Percentiles rank a stretch among this genome's conserved stretches.
phyloP scores from a whole-genome alignment of 192 early-diverging fungal genomes.

The Coemansia sp. region DNA sequence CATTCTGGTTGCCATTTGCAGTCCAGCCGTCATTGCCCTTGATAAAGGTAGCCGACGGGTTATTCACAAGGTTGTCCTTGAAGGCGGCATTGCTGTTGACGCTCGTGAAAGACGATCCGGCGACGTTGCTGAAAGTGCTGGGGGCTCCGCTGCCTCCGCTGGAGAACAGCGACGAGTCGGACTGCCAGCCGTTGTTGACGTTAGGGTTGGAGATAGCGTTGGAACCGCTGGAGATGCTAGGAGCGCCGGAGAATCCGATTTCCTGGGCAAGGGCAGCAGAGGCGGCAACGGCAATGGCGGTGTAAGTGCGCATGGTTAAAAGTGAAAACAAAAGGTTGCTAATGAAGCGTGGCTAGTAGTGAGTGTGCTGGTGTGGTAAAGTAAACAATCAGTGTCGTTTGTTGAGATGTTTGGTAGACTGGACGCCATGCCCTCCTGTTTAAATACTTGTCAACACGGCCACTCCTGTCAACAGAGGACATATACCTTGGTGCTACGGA shows the following conservation, averaged over 20 bases:
- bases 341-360: neutral
- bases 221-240: constrained; percentile 33
- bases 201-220: constrained; percentile 50
- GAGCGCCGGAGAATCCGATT: constrained; percentile 38
- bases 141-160: constrained; percentile 12
- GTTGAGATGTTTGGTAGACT: neutral
- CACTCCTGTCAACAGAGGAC: neutral
- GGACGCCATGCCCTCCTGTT: neutral
- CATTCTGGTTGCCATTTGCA: constrained; percentile 47
- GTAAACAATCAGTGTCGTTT: neutral
- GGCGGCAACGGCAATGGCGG: constrained; percentile 34
- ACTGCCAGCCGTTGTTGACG: constrained; percentile 52
- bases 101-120: constrained; percentile 42
- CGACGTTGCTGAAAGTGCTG: constrained; percentile 45
- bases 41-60: constrained; percentile 33
- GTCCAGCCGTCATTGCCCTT: constrained; percentile 53
- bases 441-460: neutral
- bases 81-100: constrained; percentile 44
- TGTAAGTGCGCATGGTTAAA: constrained; percentile 37
- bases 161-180: constrained; percentile 31
- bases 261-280: constrained; percentile 36
- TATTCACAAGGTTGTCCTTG: constrained; percentile 54
- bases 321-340: neutral
- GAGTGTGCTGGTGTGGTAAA: neutral
- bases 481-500: neutral